Evolutionary conservation across 495 filamentous ascomycete species (phyloP).

Genomic region (Xylaria longipes): DNA sequence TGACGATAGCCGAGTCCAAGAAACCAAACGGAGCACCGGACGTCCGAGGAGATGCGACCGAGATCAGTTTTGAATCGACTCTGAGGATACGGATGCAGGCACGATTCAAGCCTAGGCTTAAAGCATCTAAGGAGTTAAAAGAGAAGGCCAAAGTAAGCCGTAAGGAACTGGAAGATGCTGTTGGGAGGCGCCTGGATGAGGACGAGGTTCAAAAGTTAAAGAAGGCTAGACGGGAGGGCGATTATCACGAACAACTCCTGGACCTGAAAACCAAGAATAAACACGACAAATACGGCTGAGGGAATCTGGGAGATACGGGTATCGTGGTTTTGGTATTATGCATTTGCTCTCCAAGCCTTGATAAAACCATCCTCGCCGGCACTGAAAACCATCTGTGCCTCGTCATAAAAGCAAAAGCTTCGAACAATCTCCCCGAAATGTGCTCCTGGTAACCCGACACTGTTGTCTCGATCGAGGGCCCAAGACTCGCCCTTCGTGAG

Average conservation of each 20-base stretch:
- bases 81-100: slow-evolving; percentile 92
- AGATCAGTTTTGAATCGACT: slow-evolving; percentile 75
- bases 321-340: slow-evolving; percentile 23
- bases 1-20: slow-evolving; percentile 58
- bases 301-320: background rate
- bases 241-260: slow-evolving; percentile 88
- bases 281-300: slow-evolving; percentile 84
- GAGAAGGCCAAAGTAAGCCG: slow-evolving; percentile 82
- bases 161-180: slow-evolving; percentile 84
- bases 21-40: slow-evolving; percentile 59
- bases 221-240: slow-evolving; percentile 81
- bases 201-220: slow-evolving; percentile 85
- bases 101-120: slow-evolving; percentile 83
- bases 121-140: slow-evolving; percentile 79
- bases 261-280: slow-evolving; percentile 93
- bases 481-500: slow-evolving; percentile 64
- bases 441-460: slow-evolving; percentile 72
- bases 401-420: slow-evolving; percentile 74
- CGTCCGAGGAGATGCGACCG: slow-evolving; percentile 79
- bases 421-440: slow-evolving; percentile 87
- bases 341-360: slow-evolving; percentile 62
- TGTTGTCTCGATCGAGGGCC: slow-evolving; percentile 64
- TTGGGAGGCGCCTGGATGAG: slow-evolving; percentile 78
- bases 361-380: slow-evolving; percentile 81
- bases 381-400: slow-evolving; percentile 75